phyloP scores from a whole-genome alignment of 768 basidiomycete species.

The Boletus fagicola region DNA sequence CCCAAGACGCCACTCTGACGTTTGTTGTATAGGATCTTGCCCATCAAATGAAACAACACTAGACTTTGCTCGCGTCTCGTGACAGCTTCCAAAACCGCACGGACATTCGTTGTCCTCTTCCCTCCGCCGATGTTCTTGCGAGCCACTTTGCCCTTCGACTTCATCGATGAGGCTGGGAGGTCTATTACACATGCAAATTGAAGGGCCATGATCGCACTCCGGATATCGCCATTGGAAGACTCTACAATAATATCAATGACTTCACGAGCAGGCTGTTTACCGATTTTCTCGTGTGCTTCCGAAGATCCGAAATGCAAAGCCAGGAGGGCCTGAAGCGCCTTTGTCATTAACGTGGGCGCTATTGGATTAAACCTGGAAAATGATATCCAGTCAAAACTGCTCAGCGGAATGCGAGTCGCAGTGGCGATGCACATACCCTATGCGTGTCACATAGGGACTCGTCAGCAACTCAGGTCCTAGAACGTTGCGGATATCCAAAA shows the following conservation, averaged over 20 bases:
- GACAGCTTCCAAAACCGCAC: constrained; percentile 62
- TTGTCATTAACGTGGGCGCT: constrained; percentile 79
- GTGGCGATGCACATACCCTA: constrained; percentile 52
- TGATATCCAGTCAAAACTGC: background rate
- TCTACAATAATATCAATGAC: constrained; percentile 74
- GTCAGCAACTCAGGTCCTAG: constrained; percentile 65
- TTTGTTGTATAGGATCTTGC: constrained; percentile 94
- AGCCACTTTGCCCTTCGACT: constrained; percentile 30
- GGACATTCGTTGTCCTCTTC: constrained; percentile 19
- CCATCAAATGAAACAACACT: constrained; percentile 87
- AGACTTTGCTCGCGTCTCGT: constrained; percentile 84
- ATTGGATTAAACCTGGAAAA: constrained; percentile 83
- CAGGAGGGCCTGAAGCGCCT: constrained; percentile 67
- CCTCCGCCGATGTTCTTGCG: constrained; percentile 27
- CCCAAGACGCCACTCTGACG: constrained; percentile 41
- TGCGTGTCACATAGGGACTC: constrained; percentile 76
- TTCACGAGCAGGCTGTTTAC: constrained; percentile 54
- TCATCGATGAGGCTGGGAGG: constrained; percentile 16
- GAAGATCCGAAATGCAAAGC: constrained; percentile 44
- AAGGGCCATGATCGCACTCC: constrained; percentile 90
- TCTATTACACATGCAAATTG: constrained; percentile 74
- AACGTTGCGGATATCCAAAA: constrained; percentile 66
- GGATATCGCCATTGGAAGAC: constrained; percentile 85
- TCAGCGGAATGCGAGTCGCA: background rate
- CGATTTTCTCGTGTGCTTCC: constrained; percentile 5